Evolutionary conservation across 257 asterid species (phyloP), one percentile per base, ranked within the genome.

Genomic region (Solanum sejunctum): DNA sequence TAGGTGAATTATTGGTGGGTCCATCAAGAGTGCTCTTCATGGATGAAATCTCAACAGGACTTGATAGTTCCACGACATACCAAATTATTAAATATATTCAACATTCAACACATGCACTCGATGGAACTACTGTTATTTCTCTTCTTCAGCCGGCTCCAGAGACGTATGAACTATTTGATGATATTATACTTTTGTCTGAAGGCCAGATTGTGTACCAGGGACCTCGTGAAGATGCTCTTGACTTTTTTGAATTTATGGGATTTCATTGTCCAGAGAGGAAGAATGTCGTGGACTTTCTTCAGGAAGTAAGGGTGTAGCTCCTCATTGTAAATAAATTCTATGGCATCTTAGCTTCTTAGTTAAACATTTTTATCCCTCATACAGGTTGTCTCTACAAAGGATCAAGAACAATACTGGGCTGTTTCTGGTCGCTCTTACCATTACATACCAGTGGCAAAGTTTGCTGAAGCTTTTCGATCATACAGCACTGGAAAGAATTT

Each of bases 71-170:
- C 69, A 96, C 98, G 49, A 95, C 99, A 16, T 93, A 90, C 89
- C 95, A 95, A 86, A 93, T 96, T 87, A 86, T 96, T 83, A 92
- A 93, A 87, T 96, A 93, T 87, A 97, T 96, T 51, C 87, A 87
- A 91, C 97, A 95, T 90, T 93, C 97, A 32, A 92, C 98, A 84
- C 90, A 86, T 86, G 95, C 95, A 41, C 93, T 96, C 58, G 97
- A 92, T 86, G 98, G 93, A 86, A 95, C 98, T 64, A 90, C 96
- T 39, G 89, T 96, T 78, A 89, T 96, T 89, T 90, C 98, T 87
- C 92, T 96, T 84, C 98, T 96, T 91, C 99, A 96, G 90, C 99
- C 99, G 84, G 93, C 98, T 82, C 99, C 99, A 36, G 99, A 96
- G 91, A 92, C 98, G n/a, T 96, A 91, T 1, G 98, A 93, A 90